Evolutionary conservation across 2,329 filamentous ascomycete genomes (phyloP).

Genomic region (Xylariaceae sp.): DNA sequence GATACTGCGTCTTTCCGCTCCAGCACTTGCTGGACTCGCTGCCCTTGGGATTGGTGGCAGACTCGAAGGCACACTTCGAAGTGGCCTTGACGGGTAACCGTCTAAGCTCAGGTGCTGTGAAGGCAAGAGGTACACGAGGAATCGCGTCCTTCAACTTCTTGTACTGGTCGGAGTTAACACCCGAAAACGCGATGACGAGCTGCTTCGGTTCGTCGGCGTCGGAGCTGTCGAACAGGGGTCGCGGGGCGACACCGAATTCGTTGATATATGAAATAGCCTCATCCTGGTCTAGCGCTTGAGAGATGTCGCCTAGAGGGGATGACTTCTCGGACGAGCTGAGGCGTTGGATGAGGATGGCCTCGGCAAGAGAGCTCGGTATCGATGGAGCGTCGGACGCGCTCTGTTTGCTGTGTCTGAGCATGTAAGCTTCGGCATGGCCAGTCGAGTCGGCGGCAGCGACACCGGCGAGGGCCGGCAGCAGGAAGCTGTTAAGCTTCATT

Average conservation of each 20-base stretch:
- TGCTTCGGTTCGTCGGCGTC: conserved; percentile 41
- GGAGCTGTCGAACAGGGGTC: conserved; percentile 45
- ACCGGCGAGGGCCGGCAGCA: conserved; percentile 35
- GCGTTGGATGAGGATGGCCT: conserved; percentile 55
- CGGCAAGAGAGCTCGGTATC: conserved; percentile 49
- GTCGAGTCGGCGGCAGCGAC: conserved; percentile 31
- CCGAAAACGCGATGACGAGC: conserved; percentile 56
- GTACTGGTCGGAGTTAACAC: conserved; percentile 44
- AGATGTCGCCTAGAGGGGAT: conserved; percentile 44
- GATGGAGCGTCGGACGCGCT: conserved; percentile 34
- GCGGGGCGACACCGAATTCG: conserved; percentile 50
- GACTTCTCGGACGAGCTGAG: conserved; percentile 44
- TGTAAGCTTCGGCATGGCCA: conserved; percentile 47
- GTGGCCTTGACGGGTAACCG: conserved; percentile 40
- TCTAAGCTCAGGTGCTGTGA: conserved; percentile 44
- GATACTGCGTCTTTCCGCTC: conserved; percentile 30
- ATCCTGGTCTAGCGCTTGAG: conserved; percentile 39
- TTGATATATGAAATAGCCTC: conserved; percentile 53
- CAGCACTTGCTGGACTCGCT: conserved; percentile 28
- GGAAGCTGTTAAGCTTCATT: conserved; percentile 40
- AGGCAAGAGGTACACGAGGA: conserved; percentile 40
- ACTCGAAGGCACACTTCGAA: conserved; percentile 32
- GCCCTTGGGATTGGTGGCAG: conserved; percentile 24
- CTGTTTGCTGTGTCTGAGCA: conserved; percentile 39
- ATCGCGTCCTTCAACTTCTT: conserved; percentile 40